These are phyloP conservation scores for Eurotiales sp. DNA, from an alignment of 2,329 filamentous ascomycete species.

Conservation along the genomic window DNA sequence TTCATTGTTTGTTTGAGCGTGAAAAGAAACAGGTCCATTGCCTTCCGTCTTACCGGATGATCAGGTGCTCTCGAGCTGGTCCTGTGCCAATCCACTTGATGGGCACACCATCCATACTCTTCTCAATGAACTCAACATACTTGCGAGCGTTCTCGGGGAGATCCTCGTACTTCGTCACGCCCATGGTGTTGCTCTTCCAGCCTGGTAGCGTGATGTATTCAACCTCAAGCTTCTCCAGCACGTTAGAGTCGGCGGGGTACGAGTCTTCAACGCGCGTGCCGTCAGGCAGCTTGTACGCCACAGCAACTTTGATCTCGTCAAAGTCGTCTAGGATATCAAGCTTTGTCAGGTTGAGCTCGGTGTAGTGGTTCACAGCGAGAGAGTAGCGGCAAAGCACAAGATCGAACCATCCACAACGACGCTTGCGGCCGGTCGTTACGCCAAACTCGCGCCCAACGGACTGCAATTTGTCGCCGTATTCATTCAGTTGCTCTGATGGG, in stretches of 20 bases:
- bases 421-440: slow-evolving; percentile 58
- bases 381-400: slow-evolving; percentile 62
- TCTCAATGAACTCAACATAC: slow-evolving; percentile 61
- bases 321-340: slow-evolving; percentile 63
- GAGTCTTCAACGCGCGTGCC: slow-evolving; percentile 48
- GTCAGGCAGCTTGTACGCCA: slow-evolving; percentile 51
- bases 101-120: slow-evolving; percentile 50
- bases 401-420: slow-evolving; percentile 64
- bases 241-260: slow-evolving; percentile 57
- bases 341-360: slow-evolving; percentile 60
- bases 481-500: slow-evolving; percentile 59
- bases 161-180: slow-evolving; percentile 53
- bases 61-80: slow-evolving; percentile 60
- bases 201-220: slow-evolving; percentile 58
- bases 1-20: neutral
- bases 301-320: slow-evolving; percentile 59
- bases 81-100: slow-evolving; percentile 63
- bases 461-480: slow-evolving; percentile 55
- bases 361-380: slow-evolving; percentile 52
- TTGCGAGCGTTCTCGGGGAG: slow-evolving; percentile 55
- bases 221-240: slow-evolving; percentile 52
- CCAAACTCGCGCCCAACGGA: slow-evolving; percentile 53
- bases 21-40: neutral
- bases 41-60: slow-evolving; percentile 37
- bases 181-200: slow-evolving; percentile 60